Conservation (phyloP, 1,284 basidiomycete species). For the Pseudomicrostroma phylloplanum region DNA sequence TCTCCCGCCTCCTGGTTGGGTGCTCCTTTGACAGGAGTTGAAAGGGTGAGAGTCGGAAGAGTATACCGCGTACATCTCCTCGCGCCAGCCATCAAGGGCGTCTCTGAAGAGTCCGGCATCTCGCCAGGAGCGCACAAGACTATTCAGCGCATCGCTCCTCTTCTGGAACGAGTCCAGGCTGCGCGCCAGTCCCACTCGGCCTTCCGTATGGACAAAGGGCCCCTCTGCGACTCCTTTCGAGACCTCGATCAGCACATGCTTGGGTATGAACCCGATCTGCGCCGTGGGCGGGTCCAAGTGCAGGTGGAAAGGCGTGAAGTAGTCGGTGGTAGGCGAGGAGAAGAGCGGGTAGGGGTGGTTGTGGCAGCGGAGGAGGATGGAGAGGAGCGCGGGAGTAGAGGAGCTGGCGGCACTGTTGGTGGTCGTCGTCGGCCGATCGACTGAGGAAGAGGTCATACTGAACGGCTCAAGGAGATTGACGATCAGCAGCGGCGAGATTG, state of each 20-base stretch:
- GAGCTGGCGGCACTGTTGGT: too few relatives aligned
- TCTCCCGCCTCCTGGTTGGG: conserved; percentile 14
- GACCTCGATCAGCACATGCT: conserved; percentile 26
- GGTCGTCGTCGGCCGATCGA: too few relatives aligned
- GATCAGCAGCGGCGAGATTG: too few relatives aligned
- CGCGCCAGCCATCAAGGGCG: conserved; percentile 25
- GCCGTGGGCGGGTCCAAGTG: conserved; percentile 3
- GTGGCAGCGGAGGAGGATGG: conserved; percentile 3
- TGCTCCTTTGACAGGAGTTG: conserved; percentile 22
- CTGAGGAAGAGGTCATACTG: too few relatives aligned
- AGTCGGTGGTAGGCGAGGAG: neutral
- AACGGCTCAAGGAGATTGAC: too few relatives aligned
- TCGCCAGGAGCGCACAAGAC: conserved; percentile 6
- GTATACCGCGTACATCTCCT: conserved; percentile 41
- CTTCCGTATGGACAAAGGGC: neutral
- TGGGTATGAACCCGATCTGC: conserved; percentile 41
- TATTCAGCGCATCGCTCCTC: neutral
- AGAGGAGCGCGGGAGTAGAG: neutral
- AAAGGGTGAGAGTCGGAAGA: neutral
- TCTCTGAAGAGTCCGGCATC: conserved; percentile 10
- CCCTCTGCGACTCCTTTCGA: conserved; percentile 4
- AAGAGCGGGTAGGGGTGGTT: conserved; percentile 3
- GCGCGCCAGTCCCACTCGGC: neutral
- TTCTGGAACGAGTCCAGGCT: conserved; percentile 6
- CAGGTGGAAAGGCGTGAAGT: conserved; percentile 4